Evolutionary conservation across 2,329 filamentous ascomycete genomes (phyloP).

Genomic region (Penicillium sp.): DNA sequence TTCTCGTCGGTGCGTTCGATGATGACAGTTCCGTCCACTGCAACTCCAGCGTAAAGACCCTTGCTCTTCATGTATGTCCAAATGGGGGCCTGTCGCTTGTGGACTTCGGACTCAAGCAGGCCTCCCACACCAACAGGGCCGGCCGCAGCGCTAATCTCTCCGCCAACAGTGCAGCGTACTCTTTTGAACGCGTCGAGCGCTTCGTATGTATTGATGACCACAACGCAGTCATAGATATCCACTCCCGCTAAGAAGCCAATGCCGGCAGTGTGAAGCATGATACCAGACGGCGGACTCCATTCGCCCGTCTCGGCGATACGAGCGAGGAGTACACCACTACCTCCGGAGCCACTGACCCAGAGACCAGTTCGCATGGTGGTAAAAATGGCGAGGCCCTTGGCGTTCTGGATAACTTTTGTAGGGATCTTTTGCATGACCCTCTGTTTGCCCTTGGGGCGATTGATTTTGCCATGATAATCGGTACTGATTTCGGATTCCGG

Average conservation of each 20-base stretch:
- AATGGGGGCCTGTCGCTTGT: conserved; percentile 65
- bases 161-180: conserved; percentile 72
- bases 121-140: conserved; percentile 75
- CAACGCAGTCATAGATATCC: conserved; percentile 92
- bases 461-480: conserved; percentile 44
- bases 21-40: conserved; percentile 80
- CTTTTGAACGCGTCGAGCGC: conserved; percentile 81
- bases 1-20: conserved; percentile 87
- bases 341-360: conserved; percentile 86
- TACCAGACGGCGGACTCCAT: conserved; percentile 87
- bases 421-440: conserved; percentile 78
- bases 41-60: conserved; percentile 81
- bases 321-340: conserved; percentile 80
- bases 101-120: conserved; percentile 63
- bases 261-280: conserved; percentile 82
- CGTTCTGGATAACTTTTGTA: conserved; percentile 75
- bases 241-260: conserved; percentile 87
- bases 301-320: conserved; percentile 72
- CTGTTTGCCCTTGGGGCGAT: conserved; percentile 57
- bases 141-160: conserved; percentile 70
- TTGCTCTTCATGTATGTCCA: conserved; percentile 87
- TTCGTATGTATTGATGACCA: conserved; percentile 83
- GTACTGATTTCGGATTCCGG: conserved; percentile 50
- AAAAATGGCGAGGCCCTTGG: conserved; percentile 87
- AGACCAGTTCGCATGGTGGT: conserved; percentile 92